Base-by-base conservation (phyloP, 257 asterid species). In the Euphrasia confusa region DNA sequence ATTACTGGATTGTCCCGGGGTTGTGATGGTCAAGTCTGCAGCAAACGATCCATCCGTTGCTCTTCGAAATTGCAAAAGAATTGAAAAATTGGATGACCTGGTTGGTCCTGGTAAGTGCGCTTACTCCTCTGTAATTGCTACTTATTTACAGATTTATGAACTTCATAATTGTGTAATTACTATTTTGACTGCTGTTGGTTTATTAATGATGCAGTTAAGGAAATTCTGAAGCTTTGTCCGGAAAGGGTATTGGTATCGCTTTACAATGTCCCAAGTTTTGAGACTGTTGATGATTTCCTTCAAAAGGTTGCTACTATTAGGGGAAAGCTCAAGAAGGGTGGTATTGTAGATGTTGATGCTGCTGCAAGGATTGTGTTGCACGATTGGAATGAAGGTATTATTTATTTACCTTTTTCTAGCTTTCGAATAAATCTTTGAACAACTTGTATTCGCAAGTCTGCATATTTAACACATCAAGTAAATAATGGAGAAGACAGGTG, bases 1-100 rank as follows among this genome's bases (percentile, higher is more conserved):
- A 68, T 72, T 92, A 67, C 71, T 92, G 70, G 99, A 92, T 58
- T 92, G 96, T 74, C 99, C 96, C 63, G 96, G 99, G 33, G 97
- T 92, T 54, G 99, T 89, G 70, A 79, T 86, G 89, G 96, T 93
- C 74, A 87, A 81, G 74, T 80, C 99, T 14, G 12, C 90, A 2
- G 95, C 74, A 64, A 80, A 67, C 59, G 96, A 86, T 76, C 75
- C 91, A 62, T 79, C 93, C 26, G 73, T 86, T 72, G 99, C 94
- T 61, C 96, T 93, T 55, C 82, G 97, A 30, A 93, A 93, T 79
- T 93, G 99, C 88, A 89, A 87, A 82, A 82, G 96, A 76, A 89
- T 85, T 48, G 97, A 93, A 71, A 87, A 89, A 78, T 78, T 89
- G 70, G 96, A 89, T n/a, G 97, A 84, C 74, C 89, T 87, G 4